phyloP scores from a whole-genome alignment of 331 rosid species.

The Stylosanthes scabra region DNA sequence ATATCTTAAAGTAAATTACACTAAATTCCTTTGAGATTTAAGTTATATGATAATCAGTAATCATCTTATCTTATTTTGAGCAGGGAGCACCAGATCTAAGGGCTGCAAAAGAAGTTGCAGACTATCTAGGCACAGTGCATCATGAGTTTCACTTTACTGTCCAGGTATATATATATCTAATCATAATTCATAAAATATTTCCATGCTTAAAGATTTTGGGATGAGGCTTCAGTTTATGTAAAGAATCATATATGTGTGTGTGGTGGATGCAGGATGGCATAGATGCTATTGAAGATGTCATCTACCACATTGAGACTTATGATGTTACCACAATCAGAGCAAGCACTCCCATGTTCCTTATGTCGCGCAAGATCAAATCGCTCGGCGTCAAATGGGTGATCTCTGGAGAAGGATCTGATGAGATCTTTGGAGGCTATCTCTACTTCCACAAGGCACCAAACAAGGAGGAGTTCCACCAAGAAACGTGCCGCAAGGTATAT shows the following conservation, averaged over 20 bases:
- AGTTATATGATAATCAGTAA: too few relatives aligned
- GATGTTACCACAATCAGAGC: slow-evolving; percentile 95
- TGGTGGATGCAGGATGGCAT: slow-evolving; percentile 76
- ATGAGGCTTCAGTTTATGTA: not conserved
- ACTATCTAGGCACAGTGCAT: slow-evolving; percentile 88
- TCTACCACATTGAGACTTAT: slow-evolving; percentile 85
- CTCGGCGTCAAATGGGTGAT: slow-evolving; percentile 90
- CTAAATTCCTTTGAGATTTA: not conserved
- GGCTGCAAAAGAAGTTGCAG: slow-evolving; percentile 96
- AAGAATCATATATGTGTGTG: not conserved
- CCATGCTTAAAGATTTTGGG: not conserved
- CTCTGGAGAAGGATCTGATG: slow-evolving; percentile 99
- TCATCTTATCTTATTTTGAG: slow-evolving; percentile 26
- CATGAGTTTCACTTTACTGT: slow-evolving; percentile 87
- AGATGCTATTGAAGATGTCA: slow-evolving; percentile 96
- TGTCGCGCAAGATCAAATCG: slow-evolving; percentile 93
- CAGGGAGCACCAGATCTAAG: slow-evolving; percentile 94
- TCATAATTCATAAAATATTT: too few relatives aligned
- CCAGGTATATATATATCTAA: slow-evolving; percentile 73
- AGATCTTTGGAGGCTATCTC: slow-evolving; percentile 91
- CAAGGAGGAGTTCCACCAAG: slow-evolving; percentile 90
- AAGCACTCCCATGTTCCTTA: slow-evolving; percentile 93
- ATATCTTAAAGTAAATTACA: too few relatives aligned
- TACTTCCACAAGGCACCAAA: slow-evolving; percentile 99
- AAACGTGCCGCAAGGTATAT: slow-evolving; percentile 90